These are phyloP conservation scores for Clarireedia paspali DNA, from an alignment of 2,329 filamentous ascomycete genomes.

Conservation along the genomic window DNA sequence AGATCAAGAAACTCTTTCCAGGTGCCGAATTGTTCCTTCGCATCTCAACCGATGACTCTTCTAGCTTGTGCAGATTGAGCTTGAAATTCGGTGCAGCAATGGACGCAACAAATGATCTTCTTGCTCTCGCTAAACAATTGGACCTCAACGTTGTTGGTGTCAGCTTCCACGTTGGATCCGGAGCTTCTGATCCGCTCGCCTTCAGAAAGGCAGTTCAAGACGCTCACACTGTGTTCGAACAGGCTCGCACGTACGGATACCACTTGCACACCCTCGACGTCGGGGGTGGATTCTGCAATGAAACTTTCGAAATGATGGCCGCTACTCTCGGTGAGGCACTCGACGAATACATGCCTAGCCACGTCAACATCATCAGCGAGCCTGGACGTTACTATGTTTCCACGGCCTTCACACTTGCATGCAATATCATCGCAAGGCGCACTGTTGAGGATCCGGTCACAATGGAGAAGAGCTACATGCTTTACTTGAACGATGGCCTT, in stretches of 20 bases:
- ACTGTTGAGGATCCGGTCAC: conserved; percentile 67
- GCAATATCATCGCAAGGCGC: conserved; percentile 91
- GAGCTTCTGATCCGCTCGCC: conserved; percentile 84
- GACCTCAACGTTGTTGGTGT: conserved; percentile 89
- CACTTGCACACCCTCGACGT: conserved; percentile 84
- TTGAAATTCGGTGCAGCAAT: conserved; percentile 94
- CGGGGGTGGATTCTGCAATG: conserved; percentile 84
- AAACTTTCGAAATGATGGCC: conserved; percentile 89
- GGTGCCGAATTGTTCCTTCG: conserved; percentile 86
- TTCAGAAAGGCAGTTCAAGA: conserved; percentile 89
- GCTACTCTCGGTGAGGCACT: conserved; percentile 69
- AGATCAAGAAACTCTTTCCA: conserved; percentile 88
- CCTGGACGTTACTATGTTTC: conserved; percentile 95
- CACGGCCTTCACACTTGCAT: conserved; percentile 86
- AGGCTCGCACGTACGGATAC: conserved; percentile 69
- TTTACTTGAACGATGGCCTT: conserved; percentile 94
- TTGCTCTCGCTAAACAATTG: conserved; percentile 72
- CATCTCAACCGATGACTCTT: conserved; percentile 93
- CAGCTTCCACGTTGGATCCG: conserved; percentile 96
- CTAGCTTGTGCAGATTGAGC: conserved; percentile 87
- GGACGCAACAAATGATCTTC: conserved; percentile 69
- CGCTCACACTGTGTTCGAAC: conserved; percentile 81
- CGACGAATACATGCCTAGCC: conserved; percentile 75
- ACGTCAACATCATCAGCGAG: conserved; percentile 84
- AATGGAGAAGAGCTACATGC: conserved; percentile 75